phyloP scores from a whole-genome alignment of 495 filamentous ascomycete species.

The Physcia stellaris region DNA sequence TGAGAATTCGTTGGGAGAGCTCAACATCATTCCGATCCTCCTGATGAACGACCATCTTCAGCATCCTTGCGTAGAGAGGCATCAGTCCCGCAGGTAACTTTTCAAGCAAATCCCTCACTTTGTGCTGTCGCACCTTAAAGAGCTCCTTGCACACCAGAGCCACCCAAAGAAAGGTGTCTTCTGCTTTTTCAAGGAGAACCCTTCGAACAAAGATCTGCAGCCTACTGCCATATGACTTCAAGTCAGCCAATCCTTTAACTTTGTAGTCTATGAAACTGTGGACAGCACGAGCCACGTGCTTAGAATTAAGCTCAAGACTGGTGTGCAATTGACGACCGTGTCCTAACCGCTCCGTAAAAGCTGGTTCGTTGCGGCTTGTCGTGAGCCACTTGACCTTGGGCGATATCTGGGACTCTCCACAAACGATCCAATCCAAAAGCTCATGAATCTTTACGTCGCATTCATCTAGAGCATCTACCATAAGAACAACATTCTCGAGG shows the following conservation, averaged over 20 bases:
- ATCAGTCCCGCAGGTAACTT: slow-evolving; percentile 19
- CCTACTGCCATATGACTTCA: slow-evolving; percentile 9
- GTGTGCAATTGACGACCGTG: slow-evolving; percentile 12
- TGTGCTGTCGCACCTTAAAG: slow-evolving; percentile 7
- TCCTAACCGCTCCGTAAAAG: slow-evolving; percentile 23
- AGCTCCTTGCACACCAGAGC: slow-evolving; percentile 19
- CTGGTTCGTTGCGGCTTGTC: slow-evolving; percentile 25
- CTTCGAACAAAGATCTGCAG: slow-evolving; percentile 4
- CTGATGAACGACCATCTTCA: slow-evolving; percentile 16
- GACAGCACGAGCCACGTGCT: slow-evolving; percentile 17
- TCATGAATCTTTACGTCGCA: slow-evolving; percentile 5
- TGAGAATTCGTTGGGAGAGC: too few relatives aligned
- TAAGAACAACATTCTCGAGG: too few relatives aligned
- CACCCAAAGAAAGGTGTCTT: slow-evolving; percentile 23
- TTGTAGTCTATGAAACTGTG: slow-evolving; percentile 14
- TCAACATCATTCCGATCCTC: slow-evolving; percentile 13
- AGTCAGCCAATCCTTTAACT: slow-evolving; percentile 7
- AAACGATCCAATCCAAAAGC: slow-evolving; percentile 3
- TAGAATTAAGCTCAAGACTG: slow-evolving; percentile 22
- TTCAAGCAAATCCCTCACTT: slow-evolving; percentile 10
- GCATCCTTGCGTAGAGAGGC: slow-evolving; percentile 20
- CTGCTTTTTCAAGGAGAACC: slow-evolving; percentile 16
- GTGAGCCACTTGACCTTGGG: slow-evolving; percentile 26
- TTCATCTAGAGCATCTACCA: too few relatives aligned
- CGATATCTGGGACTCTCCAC: not conserved